These are phyloP conservation scores for Beauveria scarabaeidicola DNA, from an alignment of 2,329 filamentous ascomycete species.

Conservation along the genomic window DNA sequence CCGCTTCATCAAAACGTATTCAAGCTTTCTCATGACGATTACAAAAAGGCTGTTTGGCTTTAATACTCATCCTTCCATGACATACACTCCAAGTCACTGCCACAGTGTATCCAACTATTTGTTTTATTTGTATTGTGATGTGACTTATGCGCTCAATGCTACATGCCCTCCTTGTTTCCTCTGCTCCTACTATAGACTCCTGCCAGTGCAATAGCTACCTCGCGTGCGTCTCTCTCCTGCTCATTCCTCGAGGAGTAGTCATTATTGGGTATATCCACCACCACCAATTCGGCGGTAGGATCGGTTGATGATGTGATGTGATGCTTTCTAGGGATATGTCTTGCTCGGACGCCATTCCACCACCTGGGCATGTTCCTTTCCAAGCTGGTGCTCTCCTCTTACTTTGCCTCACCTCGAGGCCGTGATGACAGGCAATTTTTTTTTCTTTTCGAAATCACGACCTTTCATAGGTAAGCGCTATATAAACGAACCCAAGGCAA, in stretches of 20 bases:
- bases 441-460: too few species aligned
- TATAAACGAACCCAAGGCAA: too few species aligned
- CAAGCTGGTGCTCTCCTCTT: not conserved
- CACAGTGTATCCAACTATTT: not conserved
- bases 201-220: not conserved
- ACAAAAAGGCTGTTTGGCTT: too few species aligned
- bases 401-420: constrained; percentile 9
- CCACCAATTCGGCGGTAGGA: constrained; percentile 1
- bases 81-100: not conserved
- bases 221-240: not conserved
- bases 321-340: constrained; percentile 5
- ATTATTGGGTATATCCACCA: constrained; percentile 10
- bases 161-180: not conserved
- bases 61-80: not conserved
- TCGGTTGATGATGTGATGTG: constrained; percentile 7
- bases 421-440: not conserved
- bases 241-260: constrained; percentile 1
- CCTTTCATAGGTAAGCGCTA: too few species aligned
- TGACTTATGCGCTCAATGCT: constrained; percentile 12
- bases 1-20: too few species aligned
- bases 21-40: too few species aligned
- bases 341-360: not conserved
- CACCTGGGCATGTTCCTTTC: not conserved
- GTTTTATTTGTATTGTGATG: constrained; percentile 8
- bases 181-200: not conserved